Evolutionary conservation across 805 yeast species (phyloP).

Genomic region (Candida cerambycidarum): DNA sequence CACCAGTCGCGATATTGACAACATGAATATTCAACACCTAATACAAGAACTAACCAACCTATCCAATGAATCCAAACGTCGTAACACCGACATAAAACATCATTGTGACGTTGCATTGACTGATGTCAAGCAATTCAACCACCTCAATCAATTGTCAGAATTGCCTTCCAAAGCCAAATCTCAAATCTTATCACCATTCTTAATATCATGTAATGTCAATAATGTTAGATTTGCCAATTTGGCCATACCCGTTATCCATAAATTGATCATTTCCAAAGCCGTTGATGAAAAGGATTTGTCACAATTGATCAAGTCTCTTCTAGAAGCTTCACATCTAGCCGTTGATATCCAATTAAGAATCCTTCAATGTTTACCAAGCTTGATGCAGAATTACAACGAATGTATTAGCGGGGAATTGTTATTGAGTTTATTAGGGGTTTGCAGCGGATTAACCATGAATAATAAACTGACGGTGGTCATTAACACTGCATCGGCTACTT

Average conservation of each 20-base stretch:
- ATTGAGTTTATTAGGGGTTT: conserved; percentile 60
- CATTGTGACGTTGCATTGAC: conserved; percentile 31
- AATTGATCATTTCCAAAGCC: conserved; percentile 52
- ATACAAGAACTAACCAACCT: conserved; percentile 58
- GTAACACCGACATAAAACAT: conserved; percentile 65
- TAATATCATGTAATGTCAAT: conserved; percentile 69
- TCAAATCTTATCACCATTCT: conserved; percentile 51
- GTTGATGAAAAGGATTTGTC: conserved; percentile 54
- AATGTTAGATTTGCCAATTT: conserved; percentile 72
- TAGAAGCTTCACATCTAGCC: conserved; percentile 73
- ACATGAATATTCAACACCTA: conserved; percentile 46
- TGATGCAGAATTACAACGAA: conserved; percentile 62
- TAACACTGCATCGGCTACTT: conserved; percentile 90
- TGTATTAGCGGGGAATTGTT: conserved; percentile 56
- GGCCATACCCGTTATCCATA: conserved; percentile 70
- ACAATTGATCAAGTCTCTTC: conserved; percentile 62
- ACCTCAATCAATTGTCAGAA: conserved; percentile 20
- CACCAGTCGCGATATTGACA: too few relatives aligned
- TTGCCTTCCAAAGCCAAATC: conserved; percentile 14
- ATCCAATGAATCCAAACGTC: conserved; percentile 67
- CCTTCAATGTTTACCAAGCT: conserved; percentile 75
- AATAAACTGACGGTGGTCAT: conserved; percentile 74
- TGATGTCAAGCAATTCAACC: conserved; percentile 13
- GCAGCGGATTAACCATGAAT: conserved; percentile 67
- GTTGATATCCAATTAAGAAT: conserved; percentile 84